Conservation (phyloP, 2,329 filamentous ascomycete genomes). For the Fusarium sp. region DNA sequence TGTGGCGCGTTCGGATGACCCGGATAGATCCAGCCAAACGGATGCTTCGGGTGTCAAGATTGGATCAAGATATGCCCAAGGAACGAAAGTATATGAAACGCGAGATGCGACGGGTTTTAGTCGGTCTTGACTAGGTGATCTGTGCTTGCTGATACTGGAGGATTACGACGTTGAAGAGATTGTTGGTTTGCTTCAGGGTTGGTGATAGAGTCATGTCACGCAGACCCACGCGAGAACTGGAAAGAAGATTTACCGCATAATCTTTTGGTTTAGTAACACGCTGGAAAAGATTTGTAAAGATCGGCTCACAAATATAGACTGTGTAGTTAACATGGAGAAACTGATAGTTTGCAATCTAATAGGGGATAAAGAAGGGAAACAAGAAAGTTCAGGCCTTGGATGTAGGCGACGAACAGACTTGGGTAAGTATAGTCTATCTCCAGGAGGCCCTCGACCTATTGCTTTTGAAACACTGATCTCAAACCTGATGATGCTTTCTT, state of each 20-base stretch:
- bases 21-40: constrained; percentile 1
- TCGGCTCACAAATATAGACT: accelerated
- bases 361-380: not conserved
- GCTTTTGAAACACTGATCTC: no score
- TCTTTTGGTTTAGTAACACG: accelerated
- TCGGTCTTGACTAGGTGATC: not conserved
- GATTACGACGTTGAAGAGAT: not conserved
- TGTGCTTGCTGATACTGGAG: not conserved
- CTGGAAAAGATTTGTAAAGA: accelerated
- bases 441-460: no score
- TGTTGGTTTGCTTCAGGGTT: not conserved
- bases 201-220: not conserved
- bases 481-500: no score
- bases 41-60: not conserved
- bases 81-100: not conserved
- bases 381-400: not conserved
- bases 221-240: accelerated
- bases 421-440: no score
- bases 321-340: accelerated
- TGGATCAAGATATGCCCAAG: not conserved
- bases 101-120: not conserved
- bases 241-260: no score
- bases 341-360: not conserved
- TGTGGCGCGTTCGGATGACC: not conserved
- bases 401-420: no score